Percentiles rank a stretch among this genome's conserved stretches.
phyloP scores from a whole-genome alignment of 495 filamentous ascomycete genomes.

The Ramalina intermedia region DNA sequence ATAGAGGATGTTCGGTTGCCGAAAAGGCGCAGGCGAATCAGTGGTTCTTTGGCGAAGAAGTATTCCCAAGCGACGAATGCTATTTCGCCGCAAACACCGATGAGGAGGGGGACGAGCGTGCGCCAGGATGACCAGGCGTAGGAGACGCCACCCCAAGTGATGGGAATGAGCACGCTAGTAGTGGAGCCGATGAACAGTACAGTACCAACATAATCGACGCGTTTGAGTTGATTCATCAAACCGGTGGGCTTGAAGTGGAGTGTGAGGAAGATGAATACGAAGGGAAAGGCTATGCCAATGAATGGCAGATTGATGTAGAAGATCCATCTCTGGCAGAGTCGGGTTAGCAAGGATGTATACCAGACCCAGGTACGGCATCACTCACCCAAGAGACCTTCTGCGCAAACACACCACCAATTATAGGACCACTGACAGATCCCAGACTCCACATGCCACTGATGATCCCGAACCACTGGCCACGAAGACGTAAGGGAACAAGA shows the following conservation, averaged over 20 bases:
- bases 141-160: constrained; percentile 38
- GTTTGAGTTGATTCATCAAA: constrained; percentile 28
- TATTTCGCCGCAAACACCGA: constrained; percentile 36
- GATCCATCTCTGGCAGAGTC: constrained; percentile 26
- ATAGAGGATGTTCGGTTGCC: constrained; percentile 28
- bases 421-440: constrained; percentile 51
- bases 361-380: not conserved
- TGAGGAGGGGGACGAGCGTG: constrained; percentile 41
- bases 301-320: constrained; percentile 46
- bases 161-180: constrained; percentile 14
- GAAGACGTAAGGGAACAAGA: constrained; percentile 31
- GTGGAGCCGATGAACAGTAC: constrained; percentile 32
- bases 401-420: constrained; percentile 55
- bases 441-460: constrained; percentile 45
- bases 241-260: constrained; percentile 28
- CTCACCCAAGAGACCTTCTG: constrained; percentile 47
- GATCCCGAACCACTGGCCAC: constrained; percentile 37
- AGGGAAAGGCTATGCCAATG: constrained; percentile 28
- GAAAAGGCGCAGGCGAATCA: constrained; percentile 34
- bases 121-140: constrained; percentile 35
- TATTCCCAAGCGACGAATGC: constrained; percentile 35
- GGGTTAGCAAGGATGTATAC: not conserved
- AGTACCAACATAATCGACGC: constrained; percentile 47
- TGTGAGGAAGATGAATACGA: constrained; percentile 35
- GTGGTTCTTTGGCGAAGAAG: constrained; percentile 26